A percentile compares a stretch with the other conserved stretches of the same genome.
phyloP scores from a whole-genome alignment of 1,284 basidiomycete species.

The Fomitopsis schrenkii region DNA sequence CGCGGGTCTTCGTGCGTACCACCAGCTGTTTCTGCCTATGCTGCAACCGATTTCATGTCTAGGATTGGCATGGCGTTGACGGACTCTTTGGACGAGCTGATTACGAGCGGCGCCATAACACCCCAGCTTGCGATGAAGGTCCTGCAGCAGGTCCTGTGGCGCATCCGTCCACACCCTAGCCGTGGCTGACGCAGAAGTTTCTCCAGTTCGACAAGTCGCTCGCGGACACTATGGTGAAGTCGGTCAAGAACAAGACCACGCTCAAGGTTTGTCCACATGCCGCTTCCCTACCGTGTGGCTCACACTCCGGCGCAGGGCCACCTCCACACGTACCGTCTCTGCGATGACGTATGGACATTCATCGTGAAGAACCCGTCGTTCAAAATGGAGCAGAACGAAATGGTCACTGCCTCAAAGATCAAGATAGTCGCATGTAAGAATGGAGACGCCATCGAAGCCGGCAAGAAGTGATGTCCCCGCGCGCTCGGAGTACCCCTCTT shows the following conservation, averaged over 20 bases:
- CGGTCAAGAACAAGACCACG: constrained; percentile 89
- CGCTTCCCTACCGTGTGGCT: neutral
- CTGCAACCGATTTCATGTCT: neutral
- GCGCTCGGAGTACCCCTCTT: neutral
- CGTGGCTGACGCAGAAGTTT: neutral
- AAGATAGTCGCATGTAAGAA: constrained; percentile 98
- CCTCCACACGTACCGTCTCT: constrained; percentile 87
- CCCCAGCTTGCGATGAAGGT: constrained; percentile 98
- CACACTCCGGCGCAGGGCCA: constrained; percentile 58
- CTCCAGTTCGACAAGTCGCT: constrained; percentile 90
- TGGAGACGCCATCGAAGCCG: constrained; percentile 76
- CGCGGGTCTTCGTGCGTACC: constrained; percentile 77
- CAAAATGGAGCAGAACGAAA: constrained; percentile 91
- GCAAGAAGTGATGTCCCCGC: constrained; percentile 48
- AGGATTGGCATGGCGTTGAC: constrained; percentile 97
- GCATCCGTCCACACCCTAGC: neutral
- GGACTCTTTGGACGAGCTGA: constrained; percentile 98
- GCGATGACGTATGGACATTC: constrained; percentile 98
- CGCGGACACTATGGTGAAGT: constrained; percentile 85
- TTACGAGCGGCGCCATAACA: constrained; percentile 95
- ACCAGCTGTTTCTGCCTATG: neutral
- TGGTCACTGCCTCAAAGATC: constrained; percentile 74
- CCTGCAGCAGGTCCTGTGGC: constrained; percentile 74
- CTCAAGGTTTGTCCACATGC: constrained; percentile 62
- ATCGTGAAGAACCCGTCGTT: constrained; percentile 89